These are phyloP conservation scores for Lactuca saligna DNA, from an alignment of 129 eudicot species.

Conservation along the genomic window DNA sequence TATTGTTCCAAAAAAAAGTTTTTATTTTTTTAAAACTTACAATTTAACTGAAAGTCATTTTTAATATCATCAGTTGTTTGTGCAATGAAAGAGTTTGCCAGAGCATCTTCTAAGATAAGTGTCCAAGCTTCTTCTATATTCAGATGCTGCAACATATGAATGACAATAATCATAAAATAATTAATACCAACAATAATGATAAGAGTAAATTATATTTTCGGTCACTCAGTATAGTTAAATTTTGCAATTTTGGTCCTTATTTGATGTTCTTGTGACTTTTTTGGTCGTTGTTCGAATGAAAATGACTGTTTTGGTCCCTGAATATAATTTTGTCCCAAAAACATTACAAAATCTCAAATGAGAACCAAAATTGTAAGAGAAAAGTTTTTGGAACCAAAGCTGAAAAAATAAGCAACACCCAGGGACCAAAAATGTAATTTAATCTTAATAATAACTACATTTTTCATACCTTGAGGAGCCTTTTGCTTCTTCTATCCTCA, in stretches of 20 bases:
- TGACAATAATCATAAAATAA: too few relatives aligned
- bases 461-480: slow-evolving; percentile 70
- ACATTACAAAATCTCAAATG: too few relatives aligned
- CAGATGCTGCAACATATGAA: slow-evolving; percentile 50
- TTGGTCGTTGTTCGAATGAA: background rate
- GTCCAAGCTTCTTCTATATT: slow-evolving; percentile 84
- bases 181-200: background rate
- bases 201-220: background rate
- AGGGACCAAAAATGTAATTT: too few relatives aligned
- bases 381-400: too few relatives aligned
- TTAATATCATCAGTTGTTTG: slow-evolving; percentile 77
- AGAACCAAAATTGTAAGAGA: too few relatives aligned
- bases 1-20: too few relatives aligned
- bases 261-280: too few relatives aligned
- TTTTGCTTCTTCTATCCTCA: slow-evolving; percentile 56
- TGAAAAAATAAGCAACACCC: too few relatives aligned
- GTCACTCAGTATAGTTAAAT: background rate
- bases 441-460: background rate
- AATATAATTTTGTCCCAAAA: background rate
- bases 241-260: background rate
- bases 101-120: slow-evolving; percentile 76
- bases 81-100: slow-evolving; percentile 82
- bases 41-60: slow-evolving; percentile 68
- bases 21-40: slow-evolving; percentile 58
- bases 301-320: background rate